Evolutionary conservation across 371 early-diverging fungal genomes (phyloP).

Genomic region (Paraphysoderma sedebokerense): DNA sequence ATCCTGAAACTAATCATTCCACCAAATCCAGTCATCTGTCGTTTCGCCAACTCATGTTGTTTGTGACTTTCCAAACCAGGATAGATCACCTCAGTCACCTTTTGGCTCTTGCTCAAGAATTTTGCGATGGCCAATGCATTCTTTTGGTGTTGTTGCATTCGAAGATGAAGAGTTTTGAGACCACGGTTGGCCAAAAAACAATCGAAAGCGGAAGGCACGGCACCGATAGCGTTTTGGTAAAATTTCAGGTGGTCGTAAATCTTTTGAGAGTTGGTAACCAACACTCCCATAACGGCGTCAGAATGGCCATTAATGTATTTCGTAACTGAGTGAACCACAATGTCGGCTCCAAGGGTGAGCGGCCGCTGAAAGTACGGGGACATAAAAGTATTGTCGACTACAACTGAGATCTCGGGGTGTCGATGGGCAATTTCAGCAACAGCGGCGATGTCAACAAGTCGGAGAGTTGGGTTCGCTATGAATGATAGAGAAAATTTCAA

Average conservation of each 20-base stretch:
- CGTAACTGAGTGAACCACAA: slow-evolving; percentile 95
- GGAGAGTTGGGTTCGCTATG: slow-evolving; percentile 26
- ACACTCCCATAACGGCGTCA: slow-evolving; percentile 44
- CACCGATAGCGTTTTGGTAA: slow-evolving; percentile 30
- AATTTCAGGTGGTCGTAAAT: slow-evolving; percentile 15
- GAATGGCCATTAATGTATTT: slow-evolving; percentile 97
- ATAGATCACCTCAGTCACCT: slow-evolving; percentile 37
- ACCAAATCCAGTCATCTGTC: slow-evolving; percentile 22
- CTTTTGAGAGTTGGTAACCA: slow-evolving; percentile 18
- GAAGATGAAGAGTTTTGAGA: slow-evolving; percentile 47
- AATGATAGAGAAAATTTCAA: not conserved
- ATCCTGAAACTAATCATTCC: slow-evolving; percentile 29
- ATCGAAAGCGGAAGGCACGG: slow-evolving; percentile 28
- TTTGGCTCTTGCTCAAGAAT: slow-evolving; percentile 37
- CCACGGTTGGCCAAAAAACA: slow-evolving; percentile 32
- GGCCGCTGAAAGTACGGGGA: slow-evolving; percentile 92
- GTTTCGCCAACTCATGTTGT: slow-evolving; percentile 23
- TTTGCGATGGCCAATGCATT: slow-evolving; percentile 68
- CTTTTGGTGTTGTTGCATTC: slow-evolving; percentile 78
- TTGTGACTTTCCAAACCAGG: slow-evolving; percentile 25
- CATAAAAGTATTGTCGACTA: slow-evolving; percentile 99
- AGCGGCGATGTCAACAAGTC: slow-evolving; percentile 27
- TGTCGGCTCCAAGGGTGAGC: slow-evolving; percentile 77
- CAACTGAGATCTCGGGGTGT: slow-evolving; percentile 50
- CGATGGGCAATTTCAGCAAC: slow-evolving; percentile 20